Percentiles rank a stretch among this genome's conserved stretches.
Conservation (phyloP, 2,329 filamentous ascomycete species). For the Pseudocercospora crystallina region DNA sequence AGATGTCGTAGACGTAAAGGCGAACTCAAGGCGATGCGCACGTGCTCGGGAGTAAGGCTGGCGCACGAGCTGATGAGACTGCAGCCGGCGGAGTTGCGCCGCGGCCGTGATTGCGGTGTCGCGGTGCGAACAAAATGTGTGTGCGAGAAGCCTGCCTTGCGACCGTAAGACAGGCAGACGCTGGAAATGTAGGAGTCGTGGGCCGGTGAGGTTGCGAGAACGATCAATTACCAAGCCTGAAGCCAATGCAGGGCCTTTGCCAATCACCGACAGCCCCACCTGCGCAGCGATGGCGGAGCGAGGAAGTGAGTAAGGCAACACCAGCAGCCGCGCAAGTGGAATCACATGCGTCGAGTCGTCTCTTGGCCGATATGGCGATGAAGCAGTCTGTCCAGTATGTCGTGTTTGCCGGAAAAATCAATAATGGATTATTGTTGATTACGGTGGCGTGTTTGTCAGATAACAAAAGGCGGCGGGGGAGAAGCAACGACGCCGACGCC, state of each 20-base stretch:
- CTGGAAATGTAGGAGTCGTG: background rate
- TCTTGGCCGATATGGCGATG: no score
- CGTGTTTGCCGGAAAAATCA: no score
- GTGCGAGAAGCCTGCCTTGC: background rate
- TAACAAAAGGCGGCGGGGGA: no score
- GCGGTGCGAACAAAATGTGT: background rate
- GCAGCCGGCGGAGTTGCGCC: background rate
- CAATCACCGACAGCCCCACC: conserved; percentile 3
- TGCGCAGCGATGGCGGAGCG: background rate
- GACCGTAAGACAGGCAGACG: background rate
- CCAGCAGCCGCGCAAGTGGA: no score
- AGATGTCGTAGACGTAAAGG: background rate
- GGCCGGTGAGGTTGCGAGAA: background rate
- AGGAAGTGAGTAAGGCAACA: background rate
- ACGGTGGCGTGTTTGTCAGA: no score
- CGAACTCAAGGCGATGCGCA: background rate
- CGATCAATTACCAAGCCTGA: conserved; percentile 13
- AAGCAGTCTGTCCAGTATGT: no score
- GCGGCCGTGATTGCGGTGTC: background rate
- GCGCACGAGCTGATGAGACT: no score
- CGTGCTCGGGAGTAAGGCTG: no score
- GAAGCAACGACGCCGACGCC: no score
- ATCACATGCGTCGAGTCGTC: no score
- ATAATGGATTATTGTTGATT: no score
- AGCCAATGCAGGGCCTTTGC: background rate